Evolutionary conservation across 140 eudicot genomes (phyloP), one percentile per base, ranked within the genome.

Genomic region (Bidens hawaiensis): DNA sequence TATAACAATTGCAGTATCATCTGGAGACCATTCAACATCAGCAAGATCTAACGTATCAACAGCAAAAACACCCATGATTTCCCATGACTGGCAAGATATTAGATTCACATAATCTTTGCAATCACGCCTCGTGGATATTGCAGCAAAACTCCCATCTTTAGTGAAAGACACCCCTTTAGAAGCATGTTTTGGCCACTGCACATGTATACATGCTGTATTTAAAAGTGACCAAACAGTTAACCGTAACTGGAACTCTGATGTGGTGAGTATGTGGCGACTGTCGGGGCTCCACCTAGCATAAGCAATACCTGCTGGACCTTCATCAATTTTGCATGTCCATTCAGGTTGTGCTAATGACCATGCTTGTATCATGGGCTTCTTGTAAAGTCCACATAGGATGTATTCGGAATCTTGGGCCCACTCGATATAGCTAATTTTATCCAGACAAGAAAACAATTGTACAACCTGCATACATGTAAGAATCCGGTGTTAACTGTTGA

Each of bases 211-310:
- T 23, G 99, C 96, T 23, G 99, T 93, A 81, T 88, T 93, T 46
- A 93, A 43, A 40, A 93, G 73, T 31, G 99, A 93, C 99, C 99
- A 87, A 43, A 93, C 99, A 0, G 99, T 93, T 75, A 93, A 51
- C 62, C 99, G 52, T 58, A 93, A 73, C 17, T 93, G 96, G 52
- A 93, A 93, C 25, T 93, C 99, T 30, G 99, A 93, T 11, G 96
- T 93, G 18, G 99, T 93, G 51, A 93, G 96, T 53, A 93, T 93
- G 74, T 93, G 99, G 71, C 99, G 99, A 54, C 99, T 93, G 65
- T 93, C 99, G 18, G 99, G 99, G 76, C 99, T 93, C 99, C 99
- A 93, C 84, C 99, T 93, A 11, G 99, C 99, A 62, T 79, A 93
- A 36, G 96, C 85, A 70, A 93, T 88, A 38, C 99, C 99, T 6